phyloP scores from a whole-genome alignment of 352 stramenopile species.

The Phytophthora rubi region DNA sequence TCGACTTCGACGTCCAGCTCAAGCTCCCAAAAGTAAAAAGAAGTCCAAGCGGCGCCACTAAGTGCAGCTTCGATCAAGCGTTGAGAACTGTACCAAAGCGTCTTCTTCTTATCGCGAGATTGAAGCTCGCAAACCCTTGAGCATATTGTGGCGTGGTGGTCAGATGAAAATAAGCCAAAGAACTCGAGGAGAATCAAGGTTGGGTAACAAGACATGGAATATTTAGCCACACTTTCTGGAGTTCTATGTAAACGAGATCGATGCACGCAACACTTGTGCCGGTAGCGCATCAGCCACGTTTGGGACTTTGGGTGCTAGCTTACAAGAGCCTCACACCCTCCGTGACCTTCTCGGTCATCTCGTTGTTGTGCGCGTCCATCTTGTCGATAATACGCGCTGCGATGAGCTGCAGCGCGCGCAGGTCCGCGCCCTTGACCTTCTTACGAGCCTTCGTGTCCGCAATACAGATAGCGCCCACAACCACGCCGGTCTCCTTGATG shows the following conservation, averaged over 20 bases:
- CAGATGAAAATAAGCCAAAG: not conserved
- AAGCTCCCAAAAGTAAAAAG: constrained; percentile 27
- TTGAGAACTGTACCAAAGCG: no score
- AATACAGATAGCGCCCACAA: constrained; percentile 77
- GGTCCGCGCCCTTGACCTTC: constrained; percentile 66
- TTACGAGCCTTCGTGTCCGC: constrained; percentile 69
- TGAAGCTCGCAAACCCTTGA: no score
- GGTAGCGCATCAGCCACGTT: constrained; percentile 17
- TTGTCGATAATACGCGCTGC: constrained; percentile 74
- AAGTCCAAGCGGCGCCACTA: constrained; percentile 43
- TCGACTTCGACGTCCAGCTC: constrained; percentile 36
- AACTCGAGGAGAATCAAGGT: not conserved
- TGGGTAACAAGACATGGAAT: constrained; percentile 36
- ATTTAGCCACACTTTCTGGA: constrained; percentile 42
- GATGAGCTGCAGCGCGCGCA: constrained; percentile 75
- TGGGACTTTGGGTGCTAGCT: constrained; percentile 7
- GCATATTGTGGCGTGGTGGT: not conserved
- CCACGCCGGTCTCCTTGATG: constrained; percentile 65
- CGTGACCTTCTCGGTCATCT: constrained; percentile 34
- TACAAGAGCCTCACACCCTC: constrained; percentile 49
- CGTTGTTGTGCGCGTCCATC: constrained; percentile 62
- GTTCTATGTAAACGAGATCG: constrained; percentile 37
- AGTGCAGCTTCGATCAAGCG: not conserved
- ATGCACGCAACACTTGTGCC: constrained; percentile 12
- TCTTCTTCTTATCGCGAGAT: not conserved